Conservation (phyloP, 768 basidiomycete genomes). For the Xerocomellus chrysenteron region DNA sequence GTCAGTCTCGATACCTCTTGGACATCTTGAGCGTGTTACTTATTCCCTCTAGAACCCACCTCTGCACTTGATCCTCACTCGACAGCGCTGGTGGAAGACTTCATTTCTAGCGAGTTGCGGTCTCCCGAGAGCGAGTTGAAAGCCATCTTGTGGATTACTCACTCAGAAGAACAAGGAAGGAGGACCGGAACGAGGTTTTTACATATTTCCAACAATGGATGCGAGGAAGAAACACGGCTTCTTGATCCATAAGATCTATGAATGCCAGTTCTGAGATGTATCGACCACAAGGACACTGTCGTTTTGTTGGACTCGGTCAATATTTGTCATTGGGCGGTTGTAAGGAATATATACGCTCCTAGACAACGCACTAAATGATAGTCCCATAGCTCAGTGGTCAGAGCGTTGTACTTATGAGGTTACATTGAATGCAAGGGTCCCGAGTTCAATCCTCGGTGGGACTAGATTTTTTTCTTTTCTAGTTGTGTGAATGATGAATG, state of each 20-base stretch:
- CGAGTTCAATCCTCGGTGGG: conserved; percentile 64
- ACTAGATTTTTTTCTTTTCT: conserved; percentile 40
- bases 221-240: conserved; percentile 38
- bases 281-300: background rate
- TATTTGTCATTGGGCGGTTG: background rate
- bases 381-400: conserved; percentile 63
- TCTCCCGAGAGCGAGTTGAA: conserved; percentile 52
- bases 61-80: conserved; percentile 79
- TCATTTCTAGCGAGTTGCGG: conserved; percentile 52
- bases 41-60: conserved; percentile 67
- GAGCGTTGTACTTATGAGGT: conserved; percentile 64
- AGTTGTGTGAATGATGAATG: background rate
- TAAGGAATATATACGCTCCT: background rate
- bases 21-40: background rate
- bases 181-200: conserved; percentile 73
- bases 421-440: conserved; percentile 57
- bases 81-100: conserved; percentile 63
- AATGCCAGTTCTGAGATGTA: background rate
- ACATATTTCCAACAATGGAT: conserved; percentile 44
- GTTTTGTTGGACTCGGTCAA: background rate
- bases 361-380: conserved; percentile 1
- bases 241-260: conserved; percentile 24
- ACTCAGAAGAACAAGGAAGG: conserved; percentile 76
- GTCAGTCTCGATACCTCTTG: conserved; percentile 39
- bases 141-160: conserved; percentile 86